phyloP scores from a whole-genome alignment of 805 yeast species.

The Wickerhamomyces silvicola region DNA sequence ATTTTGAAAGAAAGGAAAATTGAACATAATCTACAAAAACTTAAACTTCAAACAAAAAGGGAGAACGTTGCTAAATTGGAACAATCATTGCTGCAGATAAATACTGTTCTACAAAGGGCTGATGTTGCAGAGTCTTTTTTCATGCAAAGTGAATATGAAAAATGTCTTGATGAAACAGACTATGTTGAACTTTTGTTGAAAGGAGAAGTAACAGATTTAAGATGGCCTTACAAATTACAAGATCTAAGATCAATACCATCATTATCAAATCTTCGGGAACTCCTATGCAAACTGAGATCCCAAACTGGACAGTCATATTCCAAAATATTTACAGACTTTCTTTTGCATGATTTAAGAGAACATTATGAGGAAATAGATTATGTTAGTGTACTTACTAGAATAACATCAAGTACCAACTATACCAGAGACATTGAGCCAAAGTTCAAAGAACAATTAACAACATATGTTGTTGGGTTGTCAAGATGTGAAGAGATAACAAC shows the following conservation, averaged over 20 bases:
- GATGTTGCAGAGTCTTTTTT: constrained; percentile 44
- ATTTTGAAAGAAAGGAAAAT: constrained; percentile 44
- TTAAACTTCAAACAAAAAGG: constrained; percentile 44
- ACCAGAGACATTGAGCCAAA: constrained; percentile 33
- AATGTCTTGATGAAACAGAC: constrained; percentile 52
- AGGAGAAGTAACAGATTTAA: constrained; percentile 38
- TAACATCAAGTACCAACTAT: constrained; percentile 27
- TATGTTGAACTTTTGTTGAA: constrained; percentile 49
- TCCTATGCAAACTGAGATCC: constrained; percentile 47
- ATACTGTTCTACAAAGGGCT: constrained; percentile 36
- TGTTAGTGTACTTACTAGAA: constrained; percentile 44
- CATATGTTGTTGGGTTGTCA: constrained; percentile 47
- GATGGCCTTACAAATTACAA: constrained; percentile 36
- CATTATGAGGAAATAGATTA: constrained; percentile 47
- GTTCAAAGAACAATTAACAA: constrained; percentile 38
- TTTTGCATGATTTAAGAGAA: constrained; percentile 54
- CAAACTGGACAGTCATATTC: constrained; percentile 68
- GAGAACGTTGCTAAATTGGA: constrained; percentile 59
- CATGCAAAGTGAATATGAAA: constrained; percentile 38
- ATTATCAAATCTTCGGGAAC: constrained; percentile 36
- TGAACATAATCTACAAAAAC: constrained; percentile 40
- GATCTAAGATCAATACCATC: constrained; percentile 27
- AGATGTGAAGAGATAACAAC: constrained; percentile 54
- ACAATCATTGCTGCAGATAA: constrained; percentile 47
- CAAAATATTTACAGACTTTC: constrained; percentile 44